Evolutionary conservation across 2,329 filamentous ascomycete species (phyloP), one percentile per base, ranked within the genome.

Genomic region (Fusarium annulatum): DNA sequence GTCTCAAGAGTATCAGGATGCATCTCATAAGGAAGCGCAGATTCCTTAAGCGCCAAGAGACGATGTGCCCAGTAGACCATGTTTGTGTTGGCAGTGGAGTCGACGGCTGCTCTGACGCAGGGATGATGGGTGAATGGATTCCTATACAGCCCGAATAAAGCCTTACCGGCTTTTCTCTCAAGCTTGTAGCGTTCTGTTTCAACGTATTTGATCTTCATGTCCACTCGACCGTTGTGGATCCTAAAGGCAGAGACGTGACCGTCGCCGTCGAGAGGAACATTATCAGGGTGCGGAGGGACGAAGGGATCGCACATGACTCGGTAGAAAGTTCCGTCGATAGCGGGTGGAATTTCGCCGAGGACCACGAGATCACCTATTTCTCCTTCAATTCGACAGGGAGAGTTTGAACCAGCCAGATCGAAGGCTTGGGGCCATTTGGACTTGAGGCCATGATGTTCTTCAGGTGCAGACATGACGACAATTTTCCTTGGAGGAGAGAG

Each of bases 291-390:
- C 0, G 81, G 82, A 1, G 82, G 79, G 1, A 80, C 70, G 5
- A 81, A 81, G 1, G 83, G 84, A 60, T 86, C 85, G 3, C 80
- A 78, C 82, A 85, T 86, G 3, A 86, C 80, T 9, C 75, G 55
- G 19, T 76, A 77, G 39, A 78, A 79, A 0, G 77, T 79, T 0
- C 77, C 77, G 18, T 78, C 71, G 8, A 79, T 75, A 12, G 58
- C 69, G 1, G 65, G 8, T 1, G 76, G 77, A 8, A 79, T 73
- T 10, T 76, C 55, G 1, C 77, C 77, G 2, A 71, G 42, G 1
- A 79, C 73, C 0, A 73, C 61, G 3, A 72, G 64, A 33, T 72
- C 67, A 15, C 42, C 8, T 15, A 72, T 59, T 5, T 72, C 70
- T 6, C 70, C 70, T 9, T 72, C 56, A 0, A 59, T 0, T 2